Evolutionary conservation across 768 basidiomycete genomes (phyloP).

Genomic region (Lactarius trivialis): DNA sequence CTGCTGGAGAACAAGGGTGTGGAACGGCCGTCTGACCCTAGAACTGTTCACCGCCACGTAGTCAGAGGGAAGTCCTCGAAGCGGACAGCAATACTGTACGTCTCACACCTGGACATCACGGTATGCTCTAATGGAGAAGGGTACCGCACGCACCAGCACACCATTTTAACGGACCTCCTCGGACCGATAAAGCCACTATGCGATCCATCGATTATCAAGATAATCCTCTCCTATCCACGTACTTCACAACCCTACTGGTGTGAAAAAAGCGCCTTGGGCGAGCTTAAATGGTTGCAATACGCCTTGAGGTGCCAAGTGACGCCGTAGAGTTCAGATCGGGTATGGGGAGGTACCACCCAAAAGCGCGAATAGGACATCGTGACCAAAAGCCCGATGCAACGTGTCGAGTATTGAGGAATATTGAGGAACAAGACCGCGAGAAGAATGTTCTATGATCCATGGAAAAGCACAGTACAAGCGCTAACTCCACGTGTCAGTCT

Average conservation of each 20-base stretch:
- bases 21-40: neutral
- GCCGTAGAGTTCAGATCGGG: neutral
- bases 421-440: neutral
- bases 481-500: neutral
- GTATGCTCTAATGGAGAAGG: neutral
- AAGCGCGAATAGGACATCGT: constrained; percentile 4
- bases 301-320: neutral
- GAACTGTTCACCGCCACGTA: neutral
- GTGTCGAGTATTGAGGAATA: constrained; percentile 1
- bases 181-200: constrained; percentile 7
- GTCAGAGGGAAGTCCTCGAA: neutral
- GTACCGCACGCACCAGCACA: neutral
- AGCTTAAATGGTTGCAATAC: constrained; percentile 1
- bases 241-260: neutral
- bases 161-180: neutral
- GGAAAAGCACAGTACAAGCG: neutral
- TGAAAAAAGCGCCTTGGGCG: neutral
- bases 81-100: neutral
- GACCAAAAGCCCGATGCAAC: constrained; percentile 15
- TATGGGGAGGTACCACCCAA: neutral
- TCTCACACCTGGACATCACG: neutral
- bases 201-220: constrained; percentile 20
- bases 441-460: constrained; percentile 13
- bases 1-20: neutral
- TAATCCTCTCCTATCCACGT: constrained; percentile 1